These are phyloP conservation scores for Xylaria sp. DNA, from an alignment of 2,329 filamentous ascomycete species.

Conservation along the genomic window DNA sequence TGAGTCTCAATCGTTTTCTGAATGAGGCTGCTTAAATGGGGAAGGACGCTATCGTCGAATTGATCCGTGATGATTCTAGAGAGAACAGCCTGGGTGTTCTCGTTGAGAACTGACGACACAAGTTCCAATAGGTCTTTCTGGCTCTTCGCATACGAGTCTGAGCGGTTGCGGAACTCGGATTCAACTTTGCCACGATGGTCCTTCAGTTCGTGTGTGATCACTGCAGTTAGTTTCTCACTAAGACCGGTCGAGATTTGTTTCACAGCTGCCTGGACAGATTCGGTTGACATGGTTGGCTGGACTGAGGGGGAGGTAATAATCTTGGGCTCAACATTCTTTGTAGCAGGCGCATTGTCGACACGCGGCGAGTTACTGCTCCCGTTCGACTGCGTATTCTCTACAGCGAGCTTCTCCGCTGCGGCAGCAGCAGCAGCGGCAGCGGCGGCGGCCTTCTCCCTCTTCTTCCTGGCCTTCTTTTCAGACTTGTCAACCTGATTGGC, in stretches of 20 bases:
- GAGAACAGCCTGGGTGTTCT: slow-evolving; percentile 77
- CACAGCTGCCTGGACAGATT: slow-evolving; percentile 66
- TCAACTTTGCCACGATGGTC: slow-evolving; percentile 72
- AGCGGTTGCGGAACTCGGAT: slow-evolving; percentile 69
- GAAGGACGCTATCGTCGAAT: slow-evolving; percentile 80
- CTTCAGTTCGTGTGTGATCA: slow-evolving; percentile 63
- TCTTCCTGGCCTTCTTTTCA: slow-evolving; percentile 51
- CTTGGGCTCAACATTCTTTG: slow-evolving; percentile 51
- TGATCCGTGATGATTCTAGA: slow-evolving; percentile 79
- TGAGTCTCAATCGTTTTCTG: slow-evolving; percentile 76
- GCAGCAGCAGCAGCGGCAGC: slow-evolving; percentile 57
- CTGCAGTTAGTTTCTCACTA: slow-evolving; percentile 58
- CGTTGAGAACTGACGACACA: slow-evolving; percentile 69
- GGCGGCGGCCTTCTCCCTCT: slow-evolving; percentile 67
- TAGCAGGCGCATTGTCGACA: slow-evolving; percentile 46
- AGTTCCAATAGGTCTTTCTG: slow-evolving; percentile 67
- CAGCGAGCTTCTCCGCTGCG: slow-evolving; percentile 50
- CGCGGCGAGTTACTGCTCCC: slow-evolving; percentile 53
- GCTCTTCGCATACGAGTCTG: slow-evolving; percentile 63
- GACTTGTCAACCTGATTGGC: slow-evolving; percentile 48
- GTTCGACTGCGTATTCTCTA: slow-evolving; percentile 55
- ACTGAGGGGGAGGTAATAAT: slow-evolving; percentile 39
- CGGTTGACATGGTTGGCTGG: slow-evolving; percentile 49
- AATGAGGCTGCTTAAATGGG: slow-evolving; percentile 75
- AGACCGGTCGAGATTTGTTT: slow-evolving; percentile 65